Percentiles rank a stretch among this genome's conserved stretches.
Conservation (phyloP, 305 asterid species). For the Andrographis paniculata region DNA sequence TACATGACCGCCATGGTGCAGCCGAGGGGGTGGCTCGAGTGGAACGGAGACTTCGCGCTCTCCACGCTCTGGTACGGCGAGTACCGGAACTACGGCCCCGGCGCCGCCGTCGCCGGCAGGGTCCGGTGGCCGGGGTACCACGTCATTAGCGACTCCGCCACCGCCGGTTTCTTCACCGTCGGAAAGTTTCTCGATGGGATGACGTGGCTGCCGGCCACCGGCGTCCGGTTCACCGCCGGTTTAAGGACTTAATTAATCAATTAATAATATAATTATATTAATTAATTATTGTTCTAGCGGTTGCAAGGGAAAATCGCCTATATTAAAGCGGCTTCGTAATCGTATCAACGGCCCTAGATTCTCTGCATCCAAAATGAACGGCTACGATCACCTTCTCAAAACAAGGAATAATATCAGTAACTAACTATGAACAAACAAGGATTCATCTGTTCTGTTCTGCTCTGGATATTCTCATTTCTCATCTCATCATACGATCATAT, state of each 20-base stretch:
- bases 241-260: conserved; percentile 15
- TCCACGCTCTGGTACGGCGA: conserved; percentile 76
- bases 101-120: conserved; percentile 46
- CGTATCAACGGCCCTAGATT: neutral
- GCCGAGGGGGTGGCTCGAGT: conserved; percentile 85
- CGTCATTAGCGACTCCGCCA: conserved; percentile 40
- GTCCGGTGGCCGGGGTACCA: conserved; percentile 73
- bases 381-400: neutral
- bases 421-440: neutral
- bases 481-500: too few species aligned
- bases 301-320: neutral
- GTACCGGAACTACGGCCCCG: conserved; percentile 85
- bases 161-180: conserved; percentile 59
- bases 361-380: neutral
- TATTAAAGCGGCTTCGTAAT: neutral
- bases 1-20: conserved; percentile 73
- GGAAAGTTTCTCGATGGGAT: conserved; percentile 60
- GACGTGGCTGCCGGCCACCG: conserved; percentile 85
- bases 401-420: neutral
- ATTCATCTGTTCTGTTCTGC: neutral
- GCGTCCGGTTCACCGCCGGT: conserved; percentile 53
- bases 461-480: too few species aligned
- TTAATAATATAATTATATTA: too few species aligned
- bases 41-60: conserved; percentile 71
- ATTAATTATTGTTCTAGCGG: neutral